Conservation (phyloP, 176 grass and related monocot genomes). For the Phoenix dactylifera region DNA sequence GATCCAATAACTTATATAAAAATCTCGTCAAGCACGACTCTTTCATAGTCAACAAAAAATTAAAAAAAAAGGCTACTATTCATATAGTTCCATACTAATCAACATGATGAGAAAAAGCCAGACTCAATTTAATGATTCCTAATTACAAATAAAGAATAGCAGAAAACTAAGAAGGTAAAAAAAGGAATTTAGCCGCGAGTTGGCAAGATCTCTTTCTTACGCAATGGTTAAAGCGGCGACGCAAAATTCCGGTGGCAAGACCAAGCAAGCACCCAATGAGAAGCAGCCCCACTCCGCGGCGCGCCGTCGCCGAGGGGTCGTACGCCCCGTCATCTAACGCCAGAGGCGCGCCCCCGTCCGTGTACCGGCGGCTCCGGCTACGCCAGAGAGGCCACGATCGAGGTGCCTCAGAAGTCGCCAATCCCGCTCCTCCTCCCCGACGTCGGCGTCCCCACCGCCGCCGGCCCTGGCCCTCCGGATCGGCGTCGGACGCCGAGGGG, state of each 20-base stretch:
- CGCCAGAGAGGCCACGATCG: constrained; percentile 52
- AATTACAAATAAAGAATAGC: background rate
- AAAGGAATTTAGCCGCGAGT: background rate
- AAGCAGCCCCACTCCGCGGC: constrained; percentile 91
- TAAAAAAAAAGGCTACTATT: too few relatives aligned
- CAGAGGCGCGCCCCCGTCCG: constrained; percentile 15
- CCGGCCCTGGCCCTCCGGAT: constrained; percentile 8
- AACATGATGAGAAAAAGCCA: too few relatives aligned
- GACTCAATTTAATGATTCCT: too few relatives aligned
- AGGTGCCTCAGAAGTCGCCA: constrained; percentile 67
- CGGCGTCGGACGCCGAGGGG: constrained; percentile 33
- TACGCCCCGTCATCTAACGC: constrained; percentile 21
- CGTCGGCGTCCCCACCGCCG: constrained; percentile 17
- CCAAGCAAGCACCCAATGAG: constrained; percentile 94
- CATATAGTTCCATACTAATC: too few relatives aligned
- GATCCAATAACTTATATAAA: too few relatives aligned
- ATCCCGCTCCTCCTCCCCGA: constrained; percentile 40
- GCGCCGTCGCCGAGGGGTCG: constrained; percentile 75
- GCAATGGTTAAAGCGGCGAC: constrained; percentile 95
- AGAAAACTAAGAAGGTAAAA: background rate
- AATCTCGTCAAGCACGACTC: too few relatives aligned
- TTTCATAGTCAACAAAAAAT: too few relatives aligned
- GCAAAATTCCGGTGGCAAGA: constrained; percentile 70
- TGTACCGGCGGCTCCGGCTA: constrained; percentile 31
- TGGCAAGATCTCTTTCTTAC: constrained; percentile 27